Evolutionary conservation across 306 rosid species (phyloP).

Genomic region (Pyrus pyrifolia): DNA sequence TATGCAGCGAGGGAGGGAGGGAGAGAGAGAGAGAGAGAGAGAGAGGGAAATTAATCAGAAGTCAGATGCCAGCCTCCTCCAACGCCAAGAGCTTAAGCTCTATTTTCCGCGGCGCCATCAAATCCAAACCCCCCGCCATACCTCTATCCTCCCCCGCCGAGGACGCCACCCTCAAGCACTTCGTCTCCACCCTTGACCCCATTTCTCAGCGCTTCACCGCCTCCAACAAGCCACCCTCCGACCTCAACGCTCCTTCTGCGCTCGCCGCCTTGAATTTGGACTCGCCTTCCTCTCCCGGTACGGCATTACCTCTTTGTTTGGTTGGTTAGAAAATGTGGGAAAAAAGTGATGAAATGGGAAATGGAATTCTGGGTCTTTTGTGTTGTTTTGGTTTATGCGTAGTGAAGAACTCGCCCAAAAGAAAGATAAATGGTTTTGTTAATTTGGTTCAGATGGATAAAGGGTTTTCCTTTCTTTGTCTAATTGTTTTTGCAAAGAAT

Average conservation of each 20-base stretch:
- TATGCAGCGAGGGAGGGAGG: neutral
- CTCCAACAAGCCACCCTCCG: neutral
- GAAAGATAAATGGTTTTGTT: neutral
- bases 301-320: neutral
- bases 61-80: constrained; percentile 38
- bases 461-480: neutral
- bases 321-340: constrained; percentile 5
- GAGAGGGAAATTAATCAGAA: neutral
- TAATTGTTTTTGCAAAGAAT: neutral
- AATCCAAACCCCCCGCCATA: constrained; percentile 1
- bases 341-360: neutral
- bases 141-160: constrained; percentile 1
- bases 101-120: constrained; percentile 18
- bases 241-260: neutral
- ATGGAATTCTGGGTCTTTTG: neutral
- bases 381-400: neutral
- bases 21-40: neutral
- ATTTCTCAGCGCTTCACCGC: neutral
- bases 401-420: neutral
- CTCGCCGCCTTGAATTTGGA: constrained; percentile 33
- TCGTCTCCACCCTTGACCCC: constrained; percentile 17
- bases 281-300: constrained; percentile 44
- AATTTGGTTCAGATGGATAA: neutral
- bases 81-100: constrained; percentile 29
- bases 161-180: constrained; percentile 15